These are phyloP conservation scores for Hymenoscyphus fructigenus DNA, from an alignment of 2,329 filamentous ascomycete genomes.

Conservation along the genomic window DNA sequence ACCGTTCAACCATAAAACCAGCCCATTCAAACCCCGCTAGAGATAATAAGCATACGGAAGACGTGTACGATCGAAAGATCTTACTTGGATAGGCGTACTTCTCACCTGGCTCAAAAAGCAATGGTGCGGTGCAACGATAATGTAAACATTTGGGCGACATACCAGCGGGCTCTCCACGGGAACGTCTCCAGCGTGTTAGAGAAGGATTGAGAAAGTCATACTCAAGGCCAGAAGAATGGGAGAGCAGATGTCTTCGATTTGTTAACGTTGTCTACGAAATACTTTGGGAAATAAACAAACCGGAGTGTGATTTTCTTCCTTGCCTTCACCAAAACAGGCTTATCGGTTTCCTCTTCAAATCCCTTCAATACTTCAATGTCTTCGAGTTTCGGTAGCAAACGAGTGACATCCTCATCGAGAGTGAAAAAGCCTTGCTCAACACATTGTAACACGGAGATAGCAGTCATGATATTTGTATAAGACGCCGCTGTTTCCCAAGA, in stretches of 20 bases:
- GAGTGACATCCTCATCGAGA: slow-evolving; percentile 45
- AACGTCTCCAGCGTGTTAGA: slow-evolving; percentile 13
- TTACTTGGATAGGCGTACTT: slow-evolving; percentile 53
- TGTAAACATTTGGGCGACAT: neutral
- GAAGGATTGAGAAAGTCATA: slow-evolving; percentile 21
- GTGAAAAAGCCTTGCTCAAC: slow-evolving; percentile 50
- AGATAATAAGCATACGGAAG: neutral
- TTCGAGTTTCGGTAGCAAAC: slow-evolving; percentile 26
- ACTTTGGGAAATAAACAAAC: slow-evolving; percentile 9
- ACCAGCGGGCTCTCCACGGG: slow-evolving; percentile 15
- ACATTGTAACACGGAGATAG: slow-evolving; percentile 53
- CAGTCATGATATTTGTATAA: slow-evolving; percentile 56
- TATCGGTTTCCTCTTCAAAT: slow-evolving; percentile 44
- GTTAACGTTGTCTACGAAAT: neutral
- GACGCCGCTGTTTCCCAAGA: slow-evolving; percentile 43
- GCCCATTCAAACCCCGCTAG: slow-evolving; percentile 53
- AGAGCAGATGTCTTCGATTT: slow-evolving; percentile 21
- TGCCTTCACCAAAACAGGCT: slow-evolving; percentile 18
- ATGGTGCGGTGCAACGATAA: slow-evolving; percentile 38
- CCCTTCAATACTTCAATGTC: slow-evolving; percentile 25
- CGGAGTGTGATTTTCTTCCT: slow-evolving; percentile 28
- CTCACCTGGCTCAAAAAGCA: slow-evolving; percentile 64
- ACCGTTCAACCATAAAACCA: slow-evolving; percentile 34
- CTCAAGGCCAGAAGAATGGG: slow-evolving; percentile 27
- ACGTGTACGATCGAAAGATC: neutral